Evolutionary conservation across 1,139 yeast genomes (phyloP).

Genomic region (Zygosaccharomyces sapae): DNA sequence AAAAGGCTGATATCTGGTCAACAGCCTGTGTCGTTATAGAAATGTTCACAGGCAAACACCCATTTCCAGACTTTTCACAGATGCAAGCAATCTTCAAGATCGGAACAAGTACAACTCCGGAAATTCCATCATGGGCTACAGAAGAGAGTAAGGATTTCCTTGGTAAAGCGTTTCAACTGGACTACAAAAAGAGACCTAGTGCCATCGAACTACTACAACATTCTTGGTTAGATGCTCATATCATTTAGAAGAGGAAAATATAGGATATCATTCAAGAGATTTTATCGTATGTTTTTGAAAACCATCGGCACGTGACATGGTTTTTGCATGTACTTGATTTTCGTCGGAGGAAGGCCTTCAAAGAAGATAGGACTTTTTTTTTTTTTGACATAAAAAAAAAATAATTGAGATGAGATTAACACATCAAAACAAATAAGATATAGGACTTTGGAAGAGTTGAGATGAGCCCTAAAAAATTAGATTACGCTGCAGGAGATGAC

Average conservation of each 20-base stretch:
- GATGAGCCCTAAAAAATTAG: slow-evolving; percentile 34
- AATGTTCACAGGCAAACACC: slow-evolving; percentile 93
- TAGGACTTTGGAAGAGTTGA: not conserved
- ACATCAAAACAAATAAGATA: not conserved
- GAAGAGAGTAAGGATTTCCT: slow-evolving; percentile 65
- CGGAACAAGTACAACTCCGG: slow-evolving; percentile 77
- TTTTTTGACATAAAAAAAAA: not conserved
- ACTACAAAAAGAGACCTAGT: slow-evolving; percentile 66
- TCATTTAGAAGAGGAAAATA: slow-evolving; percentile 8
- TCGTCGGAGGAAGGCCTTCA: not conserved
- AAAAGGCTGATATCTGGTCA: slow-evolving; percentile 93
- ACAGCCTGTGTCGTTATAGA: slow-evolving; percentile 88
- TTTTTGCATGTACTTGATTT: not conserved
- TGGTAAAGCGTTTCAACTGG: slow-evolving; percentile 64
- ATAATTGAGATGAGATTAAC: not conserved
- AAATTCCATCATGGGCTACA: slow-evolving; percentile 73
- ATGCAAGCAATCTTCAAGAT: slow-evolving; percentile 95
- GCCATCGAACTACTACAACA: slow-evolving; percentile 68
- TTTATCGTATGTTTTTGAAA: not conserved
- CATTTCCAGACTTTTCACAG: slow-evolving; percentile 88
- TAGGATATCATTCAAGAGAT: not conserved
- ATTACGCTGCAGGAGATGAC: slow-evolving; percentile 37
- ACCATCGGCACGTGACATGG: not conserved
- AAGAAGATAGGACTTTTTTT: not conserved
- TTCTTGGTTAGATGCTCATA: slow-evolving; percentile 32